These are phyloP conservation scores for Candida takata DNA, from an alignment of 805 yeast genomes.

Conservation along the genomic window DNA sequence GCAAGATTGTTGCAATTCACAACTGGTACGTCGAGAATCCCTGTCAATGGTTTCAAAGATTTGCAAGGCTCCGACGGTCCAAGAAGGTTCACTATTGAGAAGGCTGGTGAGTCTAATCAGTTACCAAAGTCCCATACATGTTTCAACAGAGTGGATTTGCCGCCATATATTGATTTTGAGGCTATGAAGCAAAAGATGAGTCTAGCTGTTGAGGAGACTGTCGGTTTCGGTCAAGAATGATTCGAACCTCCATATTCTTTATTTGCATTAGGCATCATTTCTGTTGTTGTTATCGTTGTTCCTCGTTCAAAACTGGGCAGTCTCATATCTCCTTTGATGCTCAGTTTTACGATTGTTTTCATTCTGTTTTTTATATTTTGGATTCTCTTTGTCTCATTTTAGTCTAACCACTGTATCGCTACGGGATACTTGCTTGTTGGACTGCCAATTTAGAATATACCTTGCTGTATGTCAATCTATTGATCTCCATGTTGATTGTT, in stretches of 20 bases:
- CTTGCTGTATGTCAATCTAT: too few relatives aligned
- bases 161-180: slow-evolving; percentile 83
- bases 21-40: slow-evolving; percentile 98
- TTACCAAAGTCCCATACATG: slow-evolving; percentile 97
- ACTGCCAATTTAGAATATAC: too few relatives aligned
- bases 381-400: too few relatives aligned
- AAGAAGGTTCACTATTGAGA: slow-evolving; percentile 95
- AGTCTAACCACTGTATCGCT: too few relatives aligned
- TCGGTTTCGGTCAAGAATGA: slow-evolving; percentile 96
- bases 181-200: slow-evolving; percentile 83
- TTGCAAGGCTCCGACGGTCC: slow-evolving; percentile 99
- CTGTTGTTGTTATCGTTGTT: too few relatives aligned
- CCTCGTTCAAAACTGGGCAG: too few relatives aligned
- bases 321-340: too few relatives aligned
- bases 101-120: slow-evolving; percentile 91
- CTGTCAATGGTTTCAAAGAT: slow-evolving; percentile 98
- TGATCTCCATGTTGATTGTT: too few relatives aligned
- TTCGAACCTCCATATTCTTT: too few relatives aligned
- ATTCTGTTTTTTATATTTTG: background rate
- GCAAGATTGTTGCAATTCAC: slow-evolving; percentile 95
- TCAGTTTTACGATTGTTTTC: background rate
- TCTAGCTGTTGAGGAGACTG: slow-evolving; percentile 96
- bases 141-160: slow-evolving; percentile 97
- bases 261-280: too few relatives aligned
- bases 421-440: too few relatives aligned